phyloP scores from a whole-genome alignment of 306 rosid species.

The Begonia peltatifolia region DNA sequence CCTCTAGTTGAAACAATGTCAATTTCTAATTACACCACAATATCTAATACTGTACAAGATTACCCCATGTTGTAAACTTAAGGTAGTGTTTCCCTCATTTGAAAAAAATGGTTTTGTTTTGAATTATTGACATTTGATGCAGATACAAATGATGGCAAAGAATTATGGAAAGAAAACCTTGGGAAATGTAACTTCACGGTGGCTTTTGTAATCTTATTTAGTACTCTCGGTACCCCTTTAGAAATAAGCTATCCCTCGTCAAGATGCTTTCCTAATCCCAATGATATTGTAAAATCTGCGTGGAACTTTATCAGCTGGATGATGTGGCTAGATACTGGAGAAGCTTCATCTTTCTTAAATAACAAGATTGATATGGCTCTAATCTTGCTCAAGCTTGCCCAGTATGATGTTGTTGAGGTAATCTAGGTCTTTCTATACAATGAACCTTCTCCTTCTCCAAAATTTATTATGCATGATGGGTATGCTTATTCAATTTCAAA shows the following conservation, averaged over 20 bases:
- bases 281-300: conserved; percentile 24
- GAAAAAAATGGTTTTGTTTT: neutral
- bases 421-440: conserved; percentile 9
- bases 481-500: conserved; percentile 10
- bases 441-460: neutral
- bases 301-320: conserved; percentile 75
- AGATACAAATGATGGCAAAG: conserved; percentile 44
- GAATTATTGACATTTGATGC: conserved; percentile 13
- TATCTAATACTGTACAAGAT: no score
- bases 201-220: conserved; percentile 58
- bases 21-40: no score
- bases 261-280: conserved; percentile 34
- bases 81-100: no score
- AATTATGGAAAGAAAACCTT: conserved; percentile 62
- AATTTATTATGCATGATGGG: neutral
- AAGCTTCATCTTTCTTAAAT: conserved; percentile 44
- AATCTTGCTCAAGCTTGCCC: conserved; percentile 71
- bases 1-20: no score
- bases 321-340: conserved; percentile 60
- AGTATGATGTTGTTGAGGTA: conserved; percentile 83
- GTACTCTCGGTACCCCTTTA: conserved; percentile 32
- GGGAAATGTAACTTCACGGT: conserved; percentile 63
- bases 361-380: conserved; percentile 71
- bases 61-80: no score
- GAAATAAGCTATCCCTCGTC: conserved; percentile 21